Evolutionary conservation across 202 grass and related monocot genomes (phyloP), one percentile per base, ranked within the genome.

Genomic region (Tripidium arundinaceum): DNA sequence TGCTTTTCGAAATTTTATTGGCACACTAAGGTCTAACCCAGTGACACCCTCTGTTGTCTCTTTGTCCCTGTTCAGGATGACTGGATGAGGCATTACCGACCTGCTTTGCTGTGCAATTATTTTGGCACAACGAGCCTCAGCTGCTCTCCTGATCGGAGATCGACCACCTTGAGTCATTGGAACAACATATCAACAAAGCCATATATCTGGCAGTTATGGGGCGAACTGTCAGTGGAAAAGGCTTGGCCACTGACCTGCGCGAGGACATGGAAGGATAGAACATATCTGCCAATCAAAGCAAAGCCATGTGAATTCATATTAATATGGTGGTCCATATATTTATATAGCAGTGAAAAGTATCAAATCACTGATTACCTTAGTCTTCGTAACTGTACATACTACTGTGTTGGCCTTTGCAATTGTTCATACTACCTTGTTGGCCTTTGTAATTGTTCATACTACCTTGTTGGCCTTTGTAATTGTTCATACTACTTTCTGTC

Each of bases 61-160:
- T 49, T 19, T 7, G n/a, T 50, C 19, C 18, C 4, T 42, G 14
- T 68, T 76, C 81, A 88, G 80, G 69, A 79, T 10, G 75, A 33
- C 81, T 79, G 80, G 69, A 79, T 14, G 75, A 42, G 43, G 22
- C 81, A 21, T n/a, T 6, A 7, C 50, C 21, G 9, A 24, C 54
- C 7, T 39, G 12, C 63, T 10, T 68, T 27, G 5, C 31, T 2
- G 24, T 2, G 8, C 50, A 58, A 74, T 58, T 24, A 58, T 60
- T 60, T 21, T 0, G 72, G 33, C 21, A 5, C 50, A 74, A 7
- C 0, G n/a, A 0, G 7, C 71, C 12, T 40, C 0, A n/a, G 0
- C 24, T 55, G 77, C 25, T 27, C 62, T 68, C 21, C 22, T 70
- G 10, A 31, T 59, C 5, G 24, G 64, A 40, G 49, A 69, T 58